Percentiles rank a stretch among this genome's conserved stretches.
These are phyloP conservation scores for Solanum megistacrolobum DNA, from an alignment of 257 asterid genomes.

Conservation along the genomic window DNA sequence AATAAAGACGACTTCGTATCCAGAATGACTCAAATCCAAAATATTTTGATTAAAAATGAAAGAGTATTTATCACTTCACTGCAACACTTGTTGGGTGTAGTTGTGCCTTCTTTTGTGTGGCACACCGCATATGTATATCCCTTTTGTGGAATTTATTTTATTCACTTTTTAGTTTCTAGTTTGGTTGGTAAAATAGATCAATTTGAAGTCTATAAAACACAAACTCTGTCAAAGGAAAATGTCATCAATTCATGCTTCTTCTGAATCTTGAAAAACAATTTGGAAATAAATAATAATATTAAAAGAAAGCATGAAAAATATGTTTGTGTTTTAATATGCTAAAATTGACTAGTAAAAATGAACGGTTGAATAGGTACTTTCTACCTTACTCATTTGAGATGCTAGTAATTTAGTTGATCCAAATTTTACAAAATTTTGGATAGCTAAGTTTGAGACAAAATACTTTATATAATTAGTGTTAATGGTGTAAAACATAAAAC, in stretches of 20 bases:
- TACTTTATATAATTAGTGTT: neutral
- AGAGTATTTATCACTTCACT: too few species aligned
- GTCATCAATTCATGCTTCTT: slow-evolving; percentile 19
- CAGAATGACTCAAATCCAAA: fast-evolving
- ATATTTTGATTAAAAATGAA: too few species aligned
- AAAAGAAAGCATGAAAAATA: neutral
- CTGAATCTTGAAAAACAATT: neutral
- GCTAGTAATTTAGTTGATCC: too few species aligned
- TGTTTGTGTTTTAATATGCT: neutral
- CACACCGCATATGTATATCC: neutral
- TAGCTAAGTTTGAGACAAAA: neutral
- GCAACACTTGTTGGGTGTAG: fast-evolving
- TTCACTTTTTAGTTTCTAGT: neutral
- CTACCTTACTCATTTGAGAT: neutral
- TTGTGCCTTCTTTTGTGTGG: neutral
- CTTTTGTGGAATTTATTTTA: neutral
- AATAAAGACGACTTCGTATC: too few species aligned
- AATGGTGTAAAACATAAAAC: neutral
- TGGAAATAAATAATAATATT: neutral
- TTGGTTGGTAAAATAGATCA: neutral
- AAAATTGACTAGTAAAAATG: neutral
- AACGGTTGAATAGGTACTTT: too few species aligned
- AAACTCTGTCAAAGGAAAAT: neutral
- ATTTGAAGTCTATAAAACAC: neutral
- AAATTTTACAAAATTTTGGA: too few species aligned